Base-by-base conservation (phyloP, 345 rosid species). In the Turritis glabra region DNA sequence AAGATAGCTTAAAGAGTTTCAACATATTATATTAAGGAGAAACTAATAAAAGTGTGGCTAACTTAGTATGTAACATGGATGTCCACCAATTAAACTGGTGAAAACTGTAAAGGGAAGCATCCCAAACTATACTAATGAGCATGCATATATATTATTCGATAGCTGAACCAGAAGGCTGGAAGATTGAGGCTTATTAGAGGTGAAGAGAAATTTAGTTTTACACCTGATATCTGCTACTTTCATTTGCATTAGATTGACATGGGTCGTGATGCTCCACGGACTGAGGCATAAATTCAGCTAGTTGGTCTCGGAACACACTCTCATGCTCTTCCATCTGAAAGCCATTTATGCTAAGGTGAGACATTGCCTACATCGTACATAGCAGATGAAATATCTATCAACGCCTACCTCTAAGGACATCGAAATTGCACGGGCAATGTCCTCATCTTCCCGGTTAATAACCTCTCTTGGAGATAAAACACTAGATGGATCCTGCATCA, bases 311-410 rank as follows among this genome's bases (percentile, higher is more conserved):
- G 65, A 64, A 71, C 62, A 59, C 84, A 40, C 74, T 68, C 72
- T 89, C 98, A 62, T 79, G 79, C 77, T 93, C 89, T 12, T 87
- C 94, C 64, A 86, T 81, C 97, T 93, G 91, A 75, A 72, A 47
- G 41, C 19, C 79, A 52, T 67, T 58, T 60, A 66, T 47, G 61
- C 47, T 55, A 72, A 62, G 73, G 69, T 66, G 43, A 82, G 77
- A 50, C 50, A 69, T 59, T 27, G 51, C 70, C 54, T 50, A 57
- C 30, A 65, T 30, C 3, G 57, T 23, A 29, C 17, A 51, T 64
- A 69, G 73, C 19, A 18, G 25, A 66, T 63, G n/a, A 46, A 40
- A 74, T n/a, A 78, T 40, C 38, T 53, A 63, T 30, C 63, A 47
- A 21, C 10, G 23, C 2, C 25, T 71, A 93, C 97, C 97, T 84